Base-by-base conservation (phyloP, 495 filamentous ascomycete genomes). In the Daldinia decipiens region DNA sequence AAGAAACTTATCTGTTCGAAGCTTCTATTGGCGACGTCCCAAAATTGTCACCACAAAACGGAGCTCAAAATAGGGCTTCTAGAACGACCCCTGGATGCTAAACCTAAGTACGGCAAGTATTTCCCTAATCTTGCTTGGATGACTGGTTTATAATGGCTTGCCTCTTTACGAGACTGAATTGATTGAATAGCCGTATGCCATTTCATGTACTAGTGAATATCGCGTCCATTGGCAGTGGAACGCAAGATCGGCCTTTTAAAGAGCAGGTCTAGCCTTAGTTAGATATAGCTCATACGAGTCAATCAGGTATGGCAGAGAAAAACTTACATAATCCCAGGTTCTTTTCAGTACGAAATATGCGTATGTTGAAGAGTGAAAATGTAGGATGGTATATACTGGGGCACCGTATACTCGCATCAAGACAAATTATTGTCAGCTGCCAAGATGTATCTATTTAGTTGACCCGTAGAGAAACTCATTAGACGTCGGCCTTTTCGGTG, bases 401-500 rank as follows among this genome's bases (percentile, higher is more conserved):
- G n/a, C n/a, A n/a, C n/a, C n/a, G n/a, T n/a, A n/a, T n/a, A 3
- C 21, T 21, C 4, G 17, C 21, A 47, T 47, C 43, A 9, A 24
- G 43, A 19, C n/a, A 40, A 36, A 4, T 0, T 4, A 36, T 36
- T 36, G 34, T 17, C 19, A 3, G n/a, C 7, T 9, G 27, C 32
- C 17, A n/a, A 21, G 40, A 21, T 21, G 19, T n/a, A n/a, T 36
- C 13, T 13, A 31, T 53, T 24, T 2, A 31, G 5, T 31, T 13
- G 50, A 53, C 27, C 13, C 15, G 8, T 0, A 12, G 26, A 15
- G 8, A 59, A 11, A 5, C n/a, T 9, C 17, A 50, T 32, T 15
- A 26, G 13, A 21, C 27, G 7, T 50, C 57, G 4, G 65, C 54
- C 17, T 59, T 67, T 68, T 83, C 81, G 24, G 77, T 74, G 40